Evolutionary conservation across 441 rosid genomes (phyloP), one percentile per base, ranked within the genome.

Genomic region (Metrosideros polymorpha): DNA sequence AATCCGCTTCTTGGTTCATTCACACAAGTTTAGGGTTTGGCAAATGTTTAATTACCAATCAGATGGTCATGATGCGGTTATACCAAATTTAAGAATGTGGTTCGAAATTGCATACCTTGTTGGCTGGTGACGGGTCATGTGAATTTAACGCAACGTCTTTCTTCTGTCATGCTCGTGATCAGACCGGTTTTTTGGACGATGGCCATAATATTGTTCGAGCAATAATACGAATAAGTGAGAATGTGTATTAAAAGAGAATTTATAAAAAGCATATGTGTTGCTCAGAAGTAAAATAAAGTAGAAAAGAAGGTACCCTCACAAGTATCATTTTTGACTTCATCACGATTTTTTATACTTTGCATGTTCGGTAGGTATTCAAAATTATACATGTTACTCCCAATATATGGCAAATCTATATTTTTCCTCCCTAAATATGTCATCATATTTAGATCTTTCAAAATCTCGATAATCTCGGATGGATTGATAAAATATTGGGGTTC

Each of bases 141-240:
- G 6, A 8, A 30, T 63, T 30, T 18, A 8, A 17, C 18, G 6
- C 3, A 4, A 30, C 9, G 42, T 17, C 32, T 30, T 30, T 18
- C 3, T 63, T 0, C 1, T 0, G 2, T 1, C 24, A 30, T 18
- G 8, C 5, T 61, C 6, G 0, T n/a, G 32, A 63, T 30, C 42
- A 1, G 0, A 63, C 1, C 75, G 1, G 2, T 63, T 9, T 17
- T 32, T 4, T 1, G 24, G 35, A 2, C 4, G 43, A 17, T 63
- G 6, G 12, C 17, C 6, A 17, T 4, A 8, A 30, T 30, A 17
- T 63, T 1, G 17, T 32, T 6, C 15, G 12, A 32, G 25, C 24
- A 0, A 63, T 32, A 18, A 4, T 2, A 32, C 5, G 39, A 17
- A 63, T 29, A 29, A 18, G 22, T 29, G 42, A 15, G 24, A 1